Conservation (phyloP, 2,329 filamentous ascomycete genomes). For the Aspergillus unguis region DNA sequence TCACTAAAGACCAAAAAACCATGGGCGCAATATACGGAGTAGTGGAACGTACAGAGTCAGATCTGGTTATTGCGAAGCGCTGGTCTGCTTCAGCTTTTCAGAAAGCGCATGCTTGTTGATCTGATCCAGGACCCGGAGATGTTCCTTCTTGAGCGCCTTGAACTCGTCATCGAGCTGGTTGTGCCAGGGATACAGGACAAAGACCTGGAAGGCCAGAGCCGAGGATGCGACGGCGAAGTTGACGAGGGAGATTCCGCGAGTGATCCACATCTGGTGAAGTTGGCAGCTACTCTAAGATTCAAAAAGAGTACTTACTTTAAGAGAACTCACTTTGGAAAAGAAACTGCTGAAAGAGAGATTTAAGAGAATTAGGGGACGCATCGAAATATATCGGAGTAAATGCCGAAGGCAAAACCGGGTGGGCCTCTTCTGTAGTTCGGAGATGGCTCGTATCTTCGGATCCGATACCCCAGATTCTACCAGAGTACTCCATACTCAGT, state of each 20-base stretch:
- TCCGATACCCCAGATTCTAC: conserved; percentile 7
- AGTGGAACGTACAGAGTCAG: no score
- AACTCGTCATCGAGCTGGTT: conserved; percentile 63
- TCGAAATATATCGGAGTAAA: not conserved
- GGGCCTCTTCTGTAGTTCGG: not conserved
- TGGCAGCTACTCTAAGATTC: no score
- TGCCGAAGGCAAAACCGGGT: not conserved
- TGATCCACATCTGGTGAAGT: conserved; percentile 26
- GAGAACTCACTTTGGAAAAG: no score
- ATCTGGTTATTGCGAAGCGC: no score
- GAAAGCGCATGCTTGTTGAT: not conserved
- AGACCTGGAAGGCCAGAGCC: conserved; percentile 65
- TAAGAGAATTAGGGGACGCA: not conserved
- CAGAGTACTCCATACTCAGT: not conserved
- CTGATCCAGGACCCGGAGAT: conserved; percentile 36
- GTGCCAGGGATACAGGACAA: conserved; percentile 69
- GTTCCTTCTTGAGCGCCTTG: conserved; percentile 57
- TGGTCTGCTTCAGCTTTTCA: not conserved
- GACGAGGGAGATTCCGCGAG: conserved; percentile 56
- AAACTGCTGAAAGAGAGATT: no score
- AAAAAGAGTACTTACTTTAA: no score
- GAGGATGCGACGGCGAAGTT: conserved; percentile 66
- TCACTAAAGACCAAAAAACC: no score
- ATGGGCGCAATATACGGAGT: no score
- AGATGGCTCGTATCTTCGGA: conserved; percentile 19